Percentiles rank a stretch among this genome's conserved stretches.
Conservation (phyloP, 2,329 filamentous ascomycete species). For the Hysterium pulicare region DNA sequence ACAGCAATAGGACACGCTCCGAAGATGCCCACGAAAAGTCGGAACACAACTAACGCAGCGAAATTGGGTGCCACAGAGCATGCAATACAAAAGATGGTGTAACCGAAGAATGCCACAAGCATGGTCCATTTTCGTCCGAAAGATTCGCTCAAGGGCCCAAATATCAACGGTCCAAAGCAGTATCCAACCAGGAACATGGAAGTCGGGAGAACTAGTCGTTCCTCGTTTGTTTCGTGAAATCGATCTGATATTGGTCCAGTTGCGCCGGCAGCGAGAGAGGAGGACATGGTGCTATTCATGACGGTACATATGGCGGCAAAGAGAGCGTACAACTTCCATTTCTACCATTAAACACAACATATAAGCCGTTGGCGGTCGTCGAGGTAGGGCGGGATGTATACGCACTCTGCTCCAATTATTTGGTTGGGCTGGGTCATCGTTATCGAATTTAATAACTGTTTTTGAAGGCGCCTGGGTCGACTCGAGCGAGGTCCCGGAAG, state of each 20-base stretch:
- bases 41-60: slow-evolving; percentile 42
- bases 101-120: slow-evolving; percentile 48
- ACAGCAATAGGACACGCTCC: slow-evolving; percentile 55
- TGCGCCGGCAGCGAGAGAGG: slow-evolving; percentile 62
- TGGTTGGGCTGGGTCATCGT: slow-evolving; percentile 40
- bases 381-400: background rate
- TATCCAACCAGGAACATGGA: slow-evolving; percentile 52
- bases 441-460: slow-evolving; percentile 37
- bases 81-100: slow-evolving; percentile 45
- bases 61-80: slow-evolving; percentile 45
- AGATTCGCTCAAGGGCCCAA: slow-evolving; percentile 44
- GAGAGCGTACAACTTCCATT: slow-evolving; percentile 55
- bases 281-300: slow-evolving; percentile 66
- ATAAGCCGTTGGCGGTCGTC: slow-evolving; percentile 1
- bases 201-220: slow-evolving; percentile 45
- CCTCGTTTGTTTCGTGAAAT: slow-evolving; percentile 52
- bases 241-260: slow-evolving; percentile 55
- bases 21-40: slow-evolving; percentile 43
- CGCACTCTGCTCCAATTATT: slow-evolving; percentile 41
- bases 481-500: slow-evolving; percentile 8
- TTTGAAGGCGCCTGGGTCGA: slow-evolving; percentile 6
- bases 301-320: slow-evolving; percentile 57
- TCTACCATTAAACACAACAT: slow-evolving; percentile 31
- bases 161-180: slow-evolving; percentile 43
- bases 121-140: slow-evolving; percentile 48